A percentile compares a stretch with the other conserved stretches of the same genome.
These are phyloP conservation scores for Acidiella bohemica DNA, from an alignment of 495 filamentous ascomycete genomes.

Conservation along the genomic window DNA sequence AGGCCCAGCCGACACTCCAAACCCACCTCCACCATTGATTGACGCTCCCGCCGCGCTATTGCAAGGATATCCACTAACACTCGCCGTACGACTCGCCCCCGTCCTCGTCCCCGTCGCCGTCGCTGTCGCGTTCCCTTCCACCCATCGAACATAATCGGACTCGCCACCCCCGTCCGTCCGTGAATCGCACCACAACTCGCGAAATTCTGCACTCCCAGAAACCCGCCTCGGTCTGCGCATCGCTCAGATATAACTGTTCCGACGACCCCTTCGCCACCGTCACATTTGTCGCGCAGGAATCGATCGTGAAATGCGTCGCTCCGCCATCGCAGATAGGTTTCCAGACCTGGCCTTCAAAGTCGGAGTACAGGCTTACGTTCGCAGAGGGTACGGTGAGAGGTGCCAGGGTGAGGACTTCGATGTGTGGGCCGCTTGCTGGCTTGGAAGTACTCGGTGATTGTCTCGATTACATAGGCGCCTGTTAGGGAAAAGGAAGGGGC, in stretches of 20 bases:
- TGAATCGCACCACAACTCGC: conserved; percentile 16
- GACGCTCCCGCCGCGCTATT: too few species aligned
- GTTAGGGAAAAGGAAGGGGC: conserved; percentile 15
- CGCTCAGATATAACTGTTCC: conserved; percentile 4
- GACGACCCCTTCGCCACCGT: neutral
- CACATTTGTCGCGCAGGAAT: conserved; percentile 18
- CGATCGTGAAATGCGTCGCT: conserved; percentile 19
- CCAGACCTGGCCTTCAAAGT: conserved; percentile 9
- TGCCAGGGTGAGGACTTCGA: conserved; percentile 16
- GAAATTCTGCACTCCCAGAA: conserved; percentile 21
- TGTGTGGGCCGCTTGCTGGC: conserved; percentile 20
- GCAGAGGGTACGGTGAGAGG: conserved; percentile 11
- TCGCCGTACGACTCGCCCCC: too few species aligned
- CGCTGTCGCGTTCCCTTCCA: neutral
- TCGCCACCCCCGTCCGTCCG: conserved; percentile 4
- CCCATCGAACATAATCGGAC: neutral
- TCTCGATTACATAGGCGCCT: conserved; percentile 22
- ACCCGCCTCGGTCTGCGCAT: conserved; percentile 11
- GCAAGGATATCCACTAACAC: too few species aligned
- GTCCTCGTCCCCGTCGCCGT: too few species aligned
- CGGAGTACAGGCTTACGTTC: conserved; percentile 20
- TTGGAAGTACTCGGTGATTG: conserved; percentile 21
- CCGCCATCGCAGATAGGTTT: conserved; percentile 17
- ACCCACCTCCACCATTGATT: too few species aligned
- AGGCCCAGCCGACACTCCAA: too few species aligned